Evolutionary conservation across 768 basidiomycete genomes (phyloP), one percentile per base, ranked within the genome.

Genomic region (Tremella yokohamensis): DNA sequence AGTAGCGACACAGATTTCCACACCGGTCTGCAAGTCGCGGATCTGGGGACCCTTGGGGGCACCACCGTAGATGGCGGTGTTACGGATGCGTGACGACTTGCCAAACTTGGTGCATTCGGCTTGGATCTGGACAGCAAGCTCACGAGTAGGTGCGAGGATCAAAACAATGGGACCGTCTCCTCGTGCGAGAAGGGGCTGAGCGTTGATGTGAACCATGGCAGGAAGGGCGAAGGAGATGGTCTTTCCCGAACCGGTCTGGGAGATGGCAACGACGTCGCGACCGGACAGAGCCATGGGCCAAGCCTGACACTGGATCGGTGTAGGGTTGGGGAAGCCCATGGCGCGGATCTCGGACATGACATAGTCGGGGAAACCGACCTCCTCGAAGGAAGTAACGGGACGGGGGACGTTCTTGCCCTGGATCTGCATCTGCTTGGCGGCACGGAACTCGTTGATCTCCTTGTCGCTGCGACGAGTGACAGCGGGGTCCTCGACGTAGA

Each of bases 181-280:
- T 22, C 93, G 87, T 0, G 88, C 78, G 60, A 99, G 82, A 40
- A 99, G 82, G 6, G 96, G 89, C 82, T 99, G 96, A 45, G 96
- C 96, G 83, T 98, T 99, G 80, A 99, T 99, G 79, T 99, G 96
- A 34, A 99, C 82, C 94, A 98, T 99, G 50, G 96, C 94, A 40
- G 96, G 96, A 45, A 99, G 85, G 55, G 96, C 94, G 76, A 99
- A 99, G 9, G 93, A 85, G 56, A 99, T 97, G 7, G 96, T 99
- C 81, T 99, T 99, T 57, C 96, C 96, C 77, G 90, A 93, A 56
- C 96, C 96, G 8, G 96, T 99, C 78, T 97, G 93, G 38, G 96
- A 93, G 68, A 99, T 90, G 55, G 94, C 96, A 62, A 79, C 78
- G 39, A 97, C 83, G 78, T 99, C 94, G 60, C 90, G 83, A 54